Evolutionary conservation across 345 rosid genomes (phyloP).

Genomic region (Litchi chinensis): DNA sequence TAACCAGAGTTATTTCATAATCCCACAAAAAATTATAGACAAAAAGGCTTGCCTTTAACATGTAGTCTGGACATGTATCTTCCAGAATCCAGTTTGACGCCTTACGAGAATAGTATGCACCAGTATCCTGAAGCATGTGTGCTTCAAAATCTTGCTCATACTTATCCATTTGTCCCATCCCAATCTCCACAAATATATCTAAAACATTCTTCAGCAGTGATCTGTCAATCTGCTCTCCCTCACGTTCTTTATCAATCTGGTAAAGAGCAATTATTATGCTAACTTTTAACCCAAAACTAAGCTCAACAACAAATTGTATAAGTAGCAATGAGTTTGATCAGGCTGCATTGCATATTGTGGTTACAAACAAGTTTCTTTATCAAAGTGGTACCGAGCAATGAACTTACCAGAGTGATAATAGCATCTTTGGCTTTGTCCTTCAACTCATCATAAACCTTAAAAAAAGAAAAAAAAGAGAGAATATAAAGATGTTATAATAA

Average conservation of each 20-base stretch:
- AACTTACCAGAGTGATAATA: constrained; percentile 66
- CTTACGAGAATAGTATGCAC: constrained; percentile 81
- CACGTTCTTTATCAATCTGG: constrained; percentile 88
- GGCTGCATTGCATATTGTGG: background rate
- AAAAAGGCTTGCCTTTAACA: constrained; percentile 63
- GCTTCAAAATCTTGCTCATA: constrained; percentile 84
- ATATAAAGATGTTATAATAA: background rate
- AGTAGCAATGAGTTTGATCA: constrained; percentile 24
- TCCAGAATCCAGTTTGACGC: constrained; percentile 83
- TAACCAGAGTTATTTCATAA: background rate
- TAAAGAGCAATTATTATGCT: constrained; percentile 11
- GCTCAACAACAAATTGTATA: background rate
- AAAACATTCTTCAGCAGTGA: constrained; percentile 74
- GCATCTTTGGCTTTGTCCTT: constrained; percentile 65
- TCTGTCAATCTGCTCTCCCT: constrained; percentile 87
- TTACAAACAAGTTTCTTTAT: background rate
- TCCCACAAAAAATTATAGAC: background rate
- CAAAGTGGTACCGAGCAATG: constrained; percentile 7
- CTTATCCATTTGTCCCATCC: constrained; percentile 67
- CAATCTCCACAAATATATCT: constrained; percentile 83
- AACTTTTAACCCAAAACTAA: background rate
- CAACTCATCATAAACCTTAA: constrained; percentile 60
- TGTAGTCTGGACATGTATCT: constrained; percentile 82
- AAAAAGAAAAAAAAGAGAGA: constrained; percentile 24
- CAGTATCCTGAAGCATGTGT: constrained; percentile 65